Base-by-base conservation (phyloP, 2,329 filamentous ascomycete genomes). In the Nemania diffusa region DNA sequence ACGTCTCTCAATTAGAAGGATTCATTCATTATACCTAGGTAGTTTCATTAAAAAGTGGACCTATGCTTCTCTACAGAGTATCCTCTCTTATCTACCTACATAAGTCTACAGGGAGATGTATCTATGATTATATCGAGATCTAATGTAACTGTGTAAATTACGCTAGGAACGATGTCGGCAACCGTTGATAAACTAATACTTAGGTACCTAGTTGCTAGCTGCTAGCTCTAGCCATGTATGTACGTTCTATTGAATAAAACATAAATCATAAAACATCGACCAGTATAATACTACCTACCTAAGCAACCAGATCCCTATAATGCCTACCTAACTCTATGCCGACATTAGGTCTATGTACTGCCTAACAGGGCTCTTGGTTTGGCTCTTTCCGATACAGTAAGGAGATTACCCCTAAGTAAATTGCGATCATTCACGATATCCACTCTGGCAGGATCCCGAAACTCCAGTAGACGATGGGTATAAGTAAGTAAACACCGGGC, bases 401-500 rank as follows among this genome's bases (percentile, higher is more conserved):
- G 53, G 24, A 55, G 46, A 58, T 53, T 24, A 26, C 27, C 27
- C 55, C 26, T n/a, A 58, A 29, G 34, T 40, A 67, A 56, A 64
- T 64, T 64, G 60, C 27, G 53, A 67, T 64, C 60, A 59, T 37
- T 67, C 57, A 27, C 20, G 40, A 67, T 57, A 67, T 58, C 64
- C 64, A 67, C 64, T 64, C 52, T 27, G n/a, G 59, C 48, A 53
- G 37, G 48, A 48, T 11, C 52, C 58, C 52, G n/a, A 53, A 44
- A 51, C 40, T 32, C 52, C 15, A 26, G n/a, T 22, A 24, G 22
- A 50, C 22, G 24, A 26, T 26, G 27, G n/a, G n/a, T n/a, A n/a
- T n/a, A n/a, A n/a, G n/a, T n/a, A n/a, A n/a, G n/a, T 17, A 50
- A 50, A 50, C 46, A 27, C 26, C 20, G 32, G 26, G 26, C 53